phyloP scores from a whole-genome alignment of 2,329 filamentous ascomycete genomes.

The Colletotrichum costaricense region DNA sequence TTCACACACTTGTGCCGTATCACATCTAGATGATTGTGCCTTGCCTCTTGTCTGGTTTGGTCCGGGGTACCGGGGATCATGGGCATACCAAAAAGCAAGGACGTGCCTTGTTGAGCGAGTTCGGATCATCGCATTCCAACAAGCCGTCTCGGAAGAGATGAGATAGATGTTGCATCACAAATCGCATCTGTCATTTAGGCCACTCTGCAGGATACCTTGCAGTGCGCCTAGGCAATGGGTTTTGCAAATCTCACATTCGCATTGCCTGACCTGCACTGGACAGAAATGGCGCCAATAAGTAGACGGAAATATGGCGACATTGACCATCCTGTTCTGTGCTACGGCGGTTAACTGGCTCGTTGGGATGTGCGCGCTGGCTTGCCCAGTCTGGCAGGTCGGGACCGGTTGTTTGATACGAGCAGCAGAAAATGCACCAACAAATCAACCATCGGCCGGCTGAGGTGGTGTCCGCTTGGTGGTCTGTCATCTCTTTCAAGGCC shows the following conservation, averaged over 20 bases:
- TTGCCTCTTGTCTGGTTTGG: neutral
- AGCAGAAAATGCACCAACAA: neutral
- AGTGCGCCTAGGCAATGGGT: neutral
- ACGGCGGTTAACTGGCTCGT: neutral
- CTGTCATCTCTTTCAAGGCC: neutral
- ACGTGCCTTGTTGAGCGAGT: slow-evolving; percentile 12
- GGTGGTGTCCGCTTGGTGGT: neutral
- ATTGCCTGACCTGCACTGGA: neutral
- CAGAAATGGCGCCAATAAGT: neutral
- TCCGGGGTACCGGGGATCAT: slow-evolving; percentile 7
- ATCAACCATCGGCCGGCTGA: neutral
- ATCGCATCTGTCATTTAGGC: neutral
- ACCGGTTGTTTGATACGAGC: neutral
- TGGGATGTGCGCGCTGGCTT: neutral
- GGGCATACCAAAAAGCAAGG: slow-evolving; percentile 8
- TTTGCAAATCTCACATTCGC: neutral
- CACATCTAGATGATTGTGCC: slow-evolving; percentile 21
- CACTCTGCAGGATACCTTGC: neutral
- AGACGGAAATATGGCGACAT: neutral
- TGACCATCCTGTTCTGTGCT: neutral
- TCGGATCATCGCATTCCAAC: slow-evolving; percentile 23
- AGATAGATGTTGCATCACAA: slow-evolving; percentile 23
- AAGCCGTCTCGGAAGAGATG: slow-evolving; percentile 6
- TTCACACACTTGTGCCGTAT: slow-evolving; percentile 18
- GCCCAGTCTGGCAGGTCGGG: slow-evolving; percentile 25